Evolutionary conservation across 192 early-diverging fungal species (phyloP), one percentile per base, ranked within the genome.

Genomic region (Coemansia sp.): DNA sequence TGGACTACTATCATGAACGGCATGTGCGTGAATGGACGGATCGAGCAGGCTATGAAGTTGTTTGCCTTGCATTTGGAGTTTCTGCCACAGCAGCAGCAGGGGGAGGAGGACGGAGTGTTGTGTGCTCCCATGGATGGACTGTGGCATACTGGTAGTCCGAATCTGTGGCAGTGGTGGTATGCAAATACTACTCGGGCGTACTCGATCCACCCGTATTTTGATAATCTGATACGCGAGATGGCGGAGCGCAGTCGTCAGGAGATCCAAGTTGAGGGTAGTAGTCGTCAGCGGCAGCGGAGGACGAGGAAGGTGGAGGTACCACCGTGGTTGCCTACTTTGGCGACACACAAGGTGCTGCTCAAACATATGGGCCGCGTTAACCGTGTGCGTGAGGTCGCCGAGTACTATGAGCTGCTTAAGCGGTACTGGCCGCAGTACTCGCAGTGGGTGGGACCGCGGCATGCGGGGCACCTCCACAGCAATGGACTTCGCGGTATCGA

Each of bases 321-420:
- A n/a, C 73, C 78, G 31, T 81, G 78, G 78, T 43, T 71, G 54
- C 78, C 78, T 14, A 75, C 68, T 1, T 22, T 72, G 65, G 62
- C 51, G 12, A 81, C 78, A 11, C 78, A 81, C 45, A 43, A 41
- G 31, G n/a, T 75, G 5, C 39, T 81, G n/a, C 25, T 75, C 15
- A 70, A 65, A 41, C 22, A 37, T 1, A 22, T 81, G 43, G 54
- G 25, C 19, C 54, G 54, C 24, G 56, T 11, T 0, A 37, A 47
- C 11, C 9, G 29, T n/a, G 62, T 59, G 0, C 20, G n/a, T 0
- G 39, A 68, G n/a, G 20, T 59, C 4, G 15, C 41, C 6, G n/a
- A 15, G 12, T 68, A 81, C 36, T 62, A 49, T 11, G 12, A 3
- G 1, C 36, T 70, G 31, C 60, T 79, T 12, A 59, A 56, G 11